Evolutionary conservation across 2,329 filamentous ascomycete genomes (phyloP), one percentile per base, ranked within the genome.

Genomic region (Aspergillus candidus): DNA sequence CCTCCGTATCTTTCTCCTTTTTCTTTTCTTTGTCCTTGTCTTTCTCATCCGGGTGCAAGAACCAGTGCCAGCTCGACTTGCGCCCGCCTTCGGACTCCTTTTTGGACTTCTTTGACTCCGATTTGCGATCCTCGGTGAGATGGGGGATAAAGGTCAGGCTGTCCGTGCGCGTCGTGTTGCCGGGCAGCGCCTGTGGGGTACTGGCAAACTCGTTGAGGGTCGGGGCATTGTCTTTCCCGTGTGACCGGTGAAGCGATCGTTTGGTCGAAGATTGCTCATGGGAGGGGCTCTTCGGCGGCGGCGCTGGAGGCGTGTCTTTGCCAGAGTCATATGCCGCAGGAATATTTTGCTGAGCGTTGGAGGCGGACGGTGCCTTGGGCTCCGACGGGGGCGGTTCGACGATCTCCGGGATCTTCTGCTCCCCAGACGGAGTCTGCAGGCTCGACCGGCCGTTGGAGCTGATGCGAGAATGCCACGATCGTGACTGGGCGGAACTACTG

Each of bases 51-150:
- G 77, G 76, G 32, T 77, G 77, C 29, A 90, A 77, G 55, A 94
- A 80, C 86, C 88, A 86, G 64, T 81, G 80, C 63, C 79, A 88
- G 48, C 84, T 86, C 10, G 88, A 90, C 62, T 93, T 94, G 48
- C 83, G 79, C 17, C 75, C 74, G 40, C 76, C 76, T 36, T 87
- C 82, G 2, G 83, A 81, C 4, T 89, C 84, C 59, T 86, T 88
- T 61, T 84, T 72, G 13, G 67, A 63, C 44, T 67, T 71, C 52
- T 83, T 88, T 62, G 81, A 83, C 44, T 89, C 86, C 3, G 72
- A 56, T 57, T 84, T 88, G 65, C 82, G 86, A 44, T 91, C 86
- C 46, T 90, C 86, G 1, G 72, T 57, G 56, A 86, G 72, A 0
- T 84, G 91, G 0, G 89, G 87, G 40, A 93, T 89, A 53, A 89